Base-by-base conservation (phyloP, 139 green algal genomes). In the Chlorella vulgaris region DNA sequence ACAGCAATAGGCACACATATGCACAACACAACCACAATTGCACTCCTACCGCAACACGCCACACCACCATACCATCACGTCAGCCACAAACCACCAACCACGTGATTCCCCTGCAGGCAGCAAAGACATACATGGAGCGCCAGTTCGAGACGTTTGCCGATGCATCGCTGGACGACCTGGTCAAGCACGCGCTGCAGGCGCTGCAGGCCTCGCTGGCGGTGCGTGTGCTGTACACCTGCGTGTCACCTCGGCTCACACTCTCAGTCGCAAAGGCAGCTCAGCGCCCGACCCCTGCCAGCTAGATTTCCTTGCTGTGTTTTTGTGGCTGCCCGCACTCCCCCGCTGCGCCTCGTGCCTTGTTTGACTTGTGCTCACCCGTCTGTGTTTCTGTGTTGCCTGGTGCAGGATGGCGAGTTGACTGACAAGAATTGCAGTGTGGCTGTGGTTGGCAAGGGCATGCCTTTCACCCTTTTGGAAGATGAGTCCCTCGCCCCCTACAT, bases 81-180 rank as follows among this genome's bases (percentile, higher is more conserved):
- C 62, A 10, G 7, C 62, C 40, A n/a, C 26, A 10, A 38, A 42
- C n/a, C 58, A 15, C 58, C 58, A 19, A 19, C 58, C 15, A 6
- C 40, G 6, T 67, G 58, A 36, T 29, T 7, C 15, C 55, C 55
- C 55, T n/a, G 22, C 90, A 97, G 91, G 94, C 96, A 29, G 92
- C 96, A 42, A 97, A 96, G 86, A 99, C 96, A 6, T 99, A 99
- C 86, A 81, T 99, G 58, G 96, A 99, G 88, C 93, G 95, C 86
- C 93, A 96, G 61, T 97, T 93, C 74, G 95, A 98, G 79, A 63
- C 62, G 3, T 99, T 99, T 87, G 81, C 71, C 0, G 55, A 39
- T 6, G 82, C 40, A 36, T 81, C 58, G 26, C 67, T 97, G 51
- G 96, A 99, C 36, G 92, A 95, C 47, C 86, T 99, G 10, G 88